Conservation (phyloP, 345 rosid species). For the Lepidium aucheri region DNA sequence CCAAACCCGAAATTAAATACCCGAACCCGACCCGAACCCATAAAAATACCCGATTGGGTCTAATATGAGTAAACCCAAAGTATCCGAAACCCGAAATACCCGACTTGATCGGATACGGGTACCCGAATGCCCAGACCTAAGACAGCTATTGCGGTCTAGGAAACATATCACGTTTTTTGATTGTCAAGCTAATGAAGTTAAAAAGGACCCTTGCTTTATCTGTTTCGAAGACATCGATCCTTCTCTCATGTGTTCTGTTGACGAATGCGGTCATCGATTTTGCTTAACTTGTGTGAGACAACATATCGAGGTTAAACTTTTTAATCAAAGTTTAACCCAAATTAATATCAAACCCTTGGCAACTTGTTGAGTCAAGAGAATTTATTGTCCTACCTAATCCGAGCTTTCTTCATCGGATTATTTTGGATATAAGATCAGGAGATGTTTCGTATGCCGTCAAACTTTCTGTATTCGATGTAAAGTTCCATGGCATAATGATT, state of each 20-base stretch:
- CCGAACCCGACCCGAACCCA: too few relatives aligned
- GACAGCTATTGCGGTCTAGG: too few relatives aligned
- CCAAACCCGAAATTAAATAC: not conserved
- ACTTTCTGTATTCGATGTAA: conserved; percentile 59
- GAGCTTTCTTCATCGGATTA: conserved; percentile 28
- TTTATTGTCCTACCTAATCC: conserved; percentile 62
- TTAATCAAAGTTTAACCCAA: too few relatives aligned
- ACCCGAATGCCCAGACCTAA: too few relatives aligned
- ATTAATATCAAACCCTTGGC: too few relatives aligned
- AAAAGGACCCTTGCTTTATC: conserved; percentile 45
- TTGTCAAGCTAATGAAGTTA: conserved; percentile 10
- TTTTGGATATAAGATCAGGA: conserved; percentile 28
- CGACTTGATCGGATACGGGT: too few relatives aligned
- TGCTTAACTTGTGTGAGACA: conserved; percentile 63
- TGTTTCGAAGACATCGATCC: conserved; percentile 47
- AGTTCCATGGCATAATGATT: conserved; percentile 56
- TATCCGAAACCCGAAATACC: too few relatives aligned
- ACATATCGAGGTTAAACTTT: conserved; percentile 57
- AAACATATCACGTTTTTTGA: conserved; percentile 25
- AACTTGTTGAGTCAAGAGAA: conserved; percentile 46
- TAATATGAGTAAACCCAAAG: too few relatives aligned
- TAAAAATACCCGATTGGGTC: too few relatives aligned
- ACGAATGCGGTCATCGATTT: conserved; percentile 46
- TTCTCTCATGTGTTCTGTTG: conserved; percentile 42
- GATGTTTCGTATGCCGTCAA: conserved; percentile 42